Evolutionary conservation across 2,329 filamentous ascomycete genomes (phyloP), one percentile per base, ranked within the genome.

Genomic region (Penicillium sp.): DNA sequence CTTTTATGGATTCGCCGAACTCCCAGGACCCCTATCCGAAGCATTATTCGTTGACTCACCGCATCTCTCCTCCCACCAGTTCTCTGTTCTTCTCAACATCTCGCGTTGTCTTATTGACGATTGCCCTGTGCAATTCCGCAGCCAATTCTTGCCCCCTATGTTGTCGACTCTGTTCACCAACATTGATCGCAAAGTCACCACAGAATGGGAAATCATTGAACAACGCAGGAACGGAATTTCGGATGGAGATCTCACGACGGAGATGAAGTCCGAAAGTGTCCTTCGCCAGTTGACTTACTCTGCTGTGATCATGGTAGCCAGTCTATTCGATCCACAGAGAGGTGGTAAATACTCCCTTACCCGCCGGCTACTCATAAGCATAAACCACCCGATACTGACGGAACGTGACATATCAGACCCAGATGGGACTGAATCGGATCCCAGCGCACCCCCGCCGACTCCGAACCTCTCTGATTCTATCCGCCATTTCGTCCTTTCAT

Each of bases 201-300:
- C 83, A 0, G 93, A 97, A 71, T 99, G 94, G 94, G 85, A 88
- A 59, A 85, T 85, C 62, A 85, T 97, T 56, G 84, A 87, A 57
- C 66, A 80, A 70, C 64, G 76, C 66, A 68, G 78, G 69, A 78
- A 85, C 13, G 82, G 83, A 40, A 82, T 87, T 1, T 87, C 87
- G 4, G 87, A 87, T 20, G 90, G 92, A 53, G 89, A 90, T 57
- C 78, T 99, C 51, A 90, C 89, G 1, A 92, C 97, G 64, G 94
- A 99, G 76, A 99, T 99, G 94, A 96, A 97, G 75, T 88, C 90
- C 7, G 94, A 99, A 73, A 97, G 93, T 69, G 95, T 99, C 31
- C 78, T 99, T 44, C 86, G 94, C 20, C 92, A 97, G 71, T 82
- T 97, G 48, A 97, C 93, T 0, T 94, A 95, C 73, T 91, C 91